phyloP scores from a whole-genome alignment of 2,329 filamentous ascomycete species.

The Teratosphaeria gauchensis region DNA sequence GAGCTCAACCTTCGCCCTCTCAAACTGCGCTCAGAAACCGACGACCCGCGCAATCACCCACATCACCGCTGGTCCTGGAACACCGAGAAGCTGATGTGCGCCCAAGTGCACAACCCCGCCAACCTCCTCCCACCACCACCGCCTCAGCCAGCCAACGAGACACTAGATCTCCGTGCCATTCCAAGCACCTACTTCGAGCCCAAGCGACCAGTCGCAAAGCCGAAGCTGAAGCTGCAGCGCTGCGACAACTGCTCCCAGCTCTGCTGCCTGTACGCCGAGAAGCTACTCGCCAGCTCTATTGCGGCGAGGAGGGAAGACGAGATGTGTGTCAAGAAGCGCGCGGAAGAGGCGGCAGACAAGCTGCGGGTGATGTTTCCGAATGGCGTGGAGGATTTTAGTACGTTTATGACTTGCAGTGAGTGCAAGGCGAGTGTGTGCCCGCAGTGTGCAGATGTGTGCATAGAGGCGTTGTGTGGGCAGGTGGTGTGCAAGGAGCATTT shows the following conservation, averaged over 20 bases:
- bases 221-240: background rate
- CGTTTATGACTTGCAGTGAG: slow-evolving; percentile 12
- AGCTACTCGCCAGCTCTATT: slow-evolving; percentile 1
- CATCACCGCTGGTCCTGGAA: background rate
- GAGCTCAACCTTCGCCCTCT: background rate
- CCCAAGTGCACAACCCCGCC: background rate
- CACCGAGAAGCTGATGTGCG: slow-evolving; percentile 3
- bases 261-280: slow-evolving; percentile 6
- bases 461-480: slow-evolving; percentile 2
- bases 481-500: slow-evolving; percentile 3
- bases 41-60: background rate
- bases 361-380: slow-evolving; percentile 5
- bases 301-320: background rate
- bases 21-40: background rate
- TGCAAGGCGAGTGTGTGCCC: slow-evolving; percentile 12
- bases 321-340: slow-evolving; percentile 3
- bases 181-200: background rate
- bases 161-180: background rate
- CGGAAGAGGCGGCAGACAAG: slow-evolving; percentile 2
- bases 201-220: background rate
- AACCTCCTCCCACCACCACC: background rate
- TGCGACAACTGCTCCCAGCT: background rate
- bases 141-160: background rate
- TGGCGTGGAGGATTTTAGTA: slow-evolving; percentile 11
- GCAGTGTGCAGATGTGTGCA: slow-evolving; percentile 6